Base-by-base conservation (phyloP, 1,284 basidiomycete species). In the Ustilago hordei region DNA sequence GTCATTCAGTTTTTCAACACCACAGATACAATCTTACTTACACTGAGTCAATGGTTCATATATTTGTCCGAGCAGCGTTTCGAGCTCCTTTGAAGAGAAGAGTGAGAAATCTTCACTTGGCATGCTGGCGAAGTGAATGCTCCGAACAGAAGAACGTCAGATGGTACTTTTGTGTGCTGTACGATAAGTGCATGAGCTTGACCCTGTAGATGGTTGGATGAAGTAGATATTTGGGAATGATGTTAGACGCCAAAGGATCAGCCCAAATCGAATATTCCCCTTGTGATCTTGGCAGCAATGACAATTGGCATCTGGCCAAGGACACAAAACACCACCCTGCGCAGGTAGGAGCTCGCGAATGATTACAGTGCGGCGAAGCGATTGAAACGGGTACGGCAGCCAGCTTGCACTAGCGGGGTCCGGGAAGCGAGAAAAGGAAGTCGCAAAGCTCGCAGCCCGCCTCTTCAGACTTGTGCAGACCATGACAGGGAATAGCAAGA, bases 151-250 rank as follows among this genome's bases (percentile, higher is more conserved):
- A 47, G 43, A 47, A 17, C 8, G 8, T 48, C n/a, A 19, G 47
- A 41, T 48, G 47, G 23, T 47, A 47, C 43, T n/a, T 23, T 31
- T n/a, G 43, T 45, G 19, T 23, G 6, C 43, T 83, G 81, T 48
- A 38, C 36, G 36, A 7, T 7, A 38, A 38, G 36, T 38, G 36
- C 12, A 38, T 38, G 4, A 15, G 17, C 13, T 41, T 4, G 39
- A 41, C 12, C 8, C 17, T 41, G 39, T 41, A 15, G 8, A 15
- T 41, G 39, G 8, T 41, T 41, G 39, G 36, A 7, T 38, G 36
- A 38, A 38, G 36, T 7, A 38, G 36, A 38, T 7, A 38, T 38
- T 38, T 38, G 36, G 36, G 36, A 38, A 7, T 38, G 36, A 38
- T 12, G 12, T 38, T 38, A 38, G 36, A 12, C 36, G 36, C 36